These are phyloP conservation scores for Phytophthora agathidicida DNA, from an alignment of 352 stramenopile genomes.

Conservation along the genomic window DNA sequence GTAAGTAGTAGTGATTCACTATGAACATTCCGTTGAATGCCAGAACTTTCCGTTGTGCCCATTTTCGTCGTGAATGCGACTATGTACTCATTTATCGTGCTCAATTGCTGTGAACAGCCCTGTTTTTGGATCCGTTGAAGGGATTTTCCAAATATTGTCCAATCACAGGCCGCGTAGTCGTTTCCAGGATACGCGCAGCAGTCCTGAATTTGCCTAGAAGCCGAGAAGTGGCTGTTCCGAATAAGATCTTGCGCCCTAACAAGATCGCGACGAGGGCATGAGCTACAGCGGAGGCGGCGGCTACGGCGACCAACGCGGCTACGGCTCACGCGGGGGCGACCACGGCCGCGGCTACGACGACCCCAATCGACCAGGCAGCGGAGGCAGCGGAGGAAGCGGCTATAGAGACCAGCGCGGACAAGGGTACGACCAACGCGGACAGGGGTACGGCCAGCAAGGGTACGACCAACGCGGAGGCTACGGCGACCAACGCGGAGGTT, in stretches of 20 bases:
- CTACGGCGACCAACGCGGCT: slow-evolving; percentile 34
- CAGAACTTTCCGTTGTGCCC: no score
- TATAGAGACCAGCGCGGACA: slow-evolving; percentile 15
- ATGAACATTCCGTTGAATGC: no score
- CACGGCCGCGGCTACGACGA: slow-evolving; percentile 27
- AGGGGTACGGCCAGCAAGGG: slow-evolving; percentile 32
- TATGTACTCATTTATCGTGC: no score
- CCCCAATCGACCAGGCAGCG: slow-evolving; percentile 25
- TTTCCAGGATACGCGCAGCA: slow-evolving; percentile 5
- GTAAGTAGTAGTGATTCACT: no score
- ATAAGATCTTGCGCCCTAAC: neutral
- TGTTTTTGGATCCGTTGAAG: slow-evolving; percentile 17
- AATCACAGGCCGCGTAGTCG: neutral
- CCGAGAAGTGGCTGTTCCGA: slow-evolving; percentile 1
- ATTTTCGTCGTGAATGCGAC: no score
- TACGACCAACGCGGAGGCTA: slow-evolving; percentile 37
- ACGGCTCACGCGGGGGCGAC: slow-evolving; percentile 16
- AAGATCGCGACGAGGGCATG: slow-evolving; percentile 39
- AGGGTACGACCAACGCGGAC: slow-evolving; percentile 24
- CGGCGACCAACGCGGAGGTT: slow-evolving; percentile 23
- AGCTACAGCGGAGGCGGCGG: slow-evolving; percentile 51
- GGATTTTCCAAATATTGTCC: slow-evolving; percentile 6
- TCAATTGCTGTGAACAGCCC: no score
- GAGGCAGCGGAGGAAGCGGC: slow-evolving; percentile 15
- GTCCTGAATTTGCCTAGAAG: neutral